Base-by-base conservation (phyloP, 352 stramenopile species). In the Pythium sukuiense region DNA sequence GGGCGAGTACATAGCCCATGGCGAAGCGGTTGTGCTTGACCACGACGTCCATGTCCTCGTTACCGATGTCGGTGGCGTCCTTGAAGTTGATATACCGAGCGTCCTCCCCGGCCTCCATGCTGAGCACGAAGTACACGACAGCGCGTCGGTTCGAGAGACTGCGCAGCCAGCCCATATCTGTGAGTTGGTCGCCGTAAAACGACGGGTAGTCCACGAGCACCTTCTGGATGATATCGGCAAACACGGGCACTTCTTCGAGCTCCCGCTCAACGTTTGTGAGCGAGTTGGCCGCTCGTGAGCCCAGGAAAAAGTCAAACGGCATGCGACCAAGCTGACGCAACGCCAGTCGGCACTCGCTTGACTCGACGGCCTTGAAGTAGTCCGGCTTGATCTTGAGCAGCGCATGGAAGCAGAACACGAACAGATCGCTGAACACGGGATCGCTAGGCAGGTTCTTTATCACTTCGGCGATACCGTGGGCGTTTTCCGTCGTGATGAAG, bases 391-490 rank as follows among this genome's bases (percentile, higher is more conserved):
- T 77, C 32, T 67, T 67, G 14, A 88, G 65, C 8, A 95, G 27
- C 33, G 69, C 76, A 11, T 76, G 69, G 59, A 92, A 93, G 56
- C 78, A 89, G 20, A 86, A 63, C 26, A 90, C 67, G 57, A 95
- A 92, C n/a, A 95, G 53, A 30, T 93, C 80, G 13, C 82, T 91
- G 62, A 96, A 96, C 26, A 73, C 73, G 6, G 81, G 75, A 2
- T 93, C 85, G 8, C 72, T 74, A 0, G 89, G 89, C 0, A 97
- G 53, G n/a, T 85, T 84, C 64, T 87, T 88, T 55, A 97, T 65
- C 18, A 97, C 81, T 69, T 91, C 83, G n/a, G 81, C 85, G 41
- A 96, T 89, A 0, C 81, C 83, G 45, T 92, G 80, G 1, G 50
- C 69, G 39, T 92, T 93, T 55, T 90, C 80, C 1, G 74, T 91